Evolutionary conservation across 805 yeast species (phyloP).

Genomic region (Barnettozyma californica): DNA sequence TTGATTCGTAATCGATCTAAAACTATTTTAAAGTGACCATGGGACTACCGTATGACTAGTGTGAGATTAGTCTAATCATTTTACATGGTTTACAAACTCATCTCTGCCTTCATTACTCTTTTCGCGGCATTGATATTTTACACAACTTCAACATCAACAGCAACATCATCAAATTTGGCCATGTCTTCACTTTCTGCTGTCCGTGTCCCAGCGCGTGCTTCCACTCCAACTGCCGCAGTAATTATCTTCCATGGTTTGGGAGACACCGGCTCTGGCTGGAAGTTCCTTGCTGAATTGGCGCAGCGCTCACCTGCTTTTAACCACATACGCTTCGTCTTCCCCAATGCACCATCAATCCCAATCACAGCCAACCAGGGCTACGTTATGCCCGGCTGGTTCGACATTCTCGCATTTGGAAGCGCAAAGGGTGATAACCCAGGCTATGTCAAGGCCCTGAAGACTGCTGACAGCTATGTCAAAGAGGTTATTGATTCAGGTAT

Average conservation of each 20-base stretch:
- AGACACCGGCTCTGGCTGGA: conserved; percentile 88
- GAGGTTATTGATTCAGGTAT: conserved; percentile 49
- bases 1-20: too few species aligned
- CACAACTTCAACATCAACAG: background rate
- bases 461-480: conserved; percentile 40
- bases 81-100: background rate
- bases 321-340: conserved; percentile 74
- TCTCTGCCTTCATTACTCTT: background rate
- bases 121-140: background rate
- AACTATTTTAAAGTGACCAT: background rate
- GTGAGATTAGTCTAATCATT: background rate
- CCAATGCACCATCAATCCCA: conserved; percentile 77
- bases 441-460: conserved; percentile 42
- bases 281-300: conserved; percentile 66
- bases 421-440: conserved; percentile 39
- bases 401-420: conserved; percentile 53
- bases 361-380: conserved; percentile 64
- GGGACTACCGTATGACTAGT: background rate
- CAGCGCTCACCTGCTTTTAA: conserved; percentile 39
- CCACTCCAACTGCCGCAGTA: conserved; percentile 54
- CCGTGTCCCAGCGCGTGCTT: conserved; percentile 26
- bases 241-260: conserved; percentile 89
- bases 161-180: background rate
- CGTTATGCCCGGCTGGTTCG: conserved; percentile 84
- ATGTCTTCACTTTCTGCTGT: conserved; percentile 23